phyloP scores from a whole-genome alignment of 192 early-diverging fungal species.

The Dissophora globulifera region DNA sequence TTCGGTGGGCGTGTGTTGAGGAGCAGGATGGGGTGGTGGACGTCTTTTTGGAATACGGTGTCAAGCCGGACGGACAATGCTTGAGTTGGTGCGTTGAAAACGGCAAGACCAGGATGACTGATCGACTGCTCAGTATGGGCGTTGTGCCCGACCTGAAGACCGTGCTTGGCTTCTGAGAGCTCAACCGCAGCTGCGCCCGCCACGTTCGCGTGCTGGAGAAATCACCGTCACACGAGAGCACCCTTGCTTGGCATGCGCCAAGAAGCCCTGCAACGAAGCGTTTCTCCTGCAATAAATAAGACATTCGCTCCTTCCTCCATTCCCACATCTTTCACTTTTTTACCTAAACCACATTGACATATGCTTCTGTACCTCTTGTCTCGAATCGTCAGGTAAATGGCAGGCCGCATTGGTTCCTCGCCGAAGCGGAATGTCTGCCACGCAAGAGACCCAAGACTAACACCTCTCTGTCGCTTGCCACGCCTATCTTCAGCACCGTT shows the following conservation, averaged over 20 bases:
- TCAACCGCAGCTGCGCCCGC: no score
- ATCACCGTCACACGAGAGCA: no score
- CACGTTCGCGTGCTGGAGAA: no score
- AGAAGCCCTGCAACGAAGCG: no score
- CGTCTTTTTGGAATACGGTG: slow-evolving; percentile 31
- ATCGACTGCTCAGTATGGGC: slow-evolving; percentile 37
- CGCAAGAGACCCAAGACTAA: no score
- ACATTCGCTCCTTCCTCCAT: neutral
- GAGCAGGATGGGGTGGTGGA: slow-evolving; percentile 39
- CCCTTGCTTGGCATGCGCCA: no score
- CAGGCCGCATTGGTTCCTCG: no score
- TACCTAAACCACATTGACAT: no score
- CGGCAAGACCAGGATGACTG: slow-evolving; percentile 39
- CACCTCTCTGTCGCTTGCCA: neutral
- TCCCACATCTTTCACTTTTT: neutral
- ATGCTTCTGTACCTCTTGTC: slow-evolving; percentile 3
- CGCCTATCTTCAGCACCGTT: neutral
- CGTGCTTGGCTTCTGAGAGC: slow-evolving; percentile 23
- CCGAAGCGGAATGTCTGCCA: no score
- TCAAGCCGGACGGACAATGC: slow-evolving; percentile 36
- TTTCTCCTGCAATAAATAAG: no score
- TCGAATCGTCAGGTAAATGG: neutral
- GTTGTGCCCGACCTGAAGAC: slow-evolving; percentile 49
- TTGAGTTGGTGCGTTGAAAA: slow-evolving; percentile 45
- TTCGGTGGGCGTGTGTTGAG: slow-evolving; percentile 42